These are phyloP conservation scores for Trichoderma endophyticum DNA, from an alignment of 2,329 filamentous ascomycete genomes.

Conservation along the genomic window DNA sequence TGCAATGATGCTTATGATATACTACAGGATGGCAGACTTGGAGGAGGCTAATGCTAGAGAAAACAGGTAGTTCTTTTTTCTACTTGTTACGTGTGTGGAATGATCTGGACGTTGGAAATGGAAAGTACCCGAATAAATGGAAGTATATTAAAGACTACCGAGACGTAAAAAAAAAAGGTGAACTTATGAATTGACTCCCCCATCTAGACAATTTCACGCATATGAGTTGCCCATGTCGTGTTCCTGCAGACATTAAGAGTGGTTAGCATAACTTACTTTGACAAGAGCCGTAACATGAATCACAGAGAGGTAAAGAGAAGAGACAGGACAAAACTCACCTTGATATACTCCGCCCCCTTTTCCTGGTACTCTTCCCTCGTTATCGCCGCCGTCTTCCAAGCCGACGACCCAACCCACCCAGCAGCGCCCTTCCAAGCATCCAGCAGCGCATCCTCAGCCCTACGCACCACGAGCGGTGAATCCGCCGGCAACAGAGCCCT, in stretches of 20 bases:
- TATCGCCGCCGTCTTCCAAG: constrained; percentile 64
- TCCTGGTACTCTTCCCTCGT: constrained; percentile 82
- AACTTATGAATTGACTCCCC: background rate
- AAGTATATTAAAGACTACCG: background rate
- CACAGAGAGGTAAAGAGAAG: constrained; percentile 1
- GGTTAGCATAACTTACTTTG: background rate
- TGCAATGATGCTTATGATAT: background rate
- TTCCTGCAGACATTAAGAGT: constrained; percentile 44
- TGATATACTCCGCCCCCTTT: constrained; percentile 91
- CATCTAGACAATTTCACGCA: constrained; percentile 32
- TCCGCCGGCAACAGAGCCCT: constrained; percentile 68
- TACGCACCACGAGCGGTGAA: constrained; percentile 64
- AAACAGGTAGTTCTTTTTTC: background rate
- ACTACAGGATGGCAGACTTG: background rate
- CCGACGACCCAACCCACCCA: constrained; percentile 66
- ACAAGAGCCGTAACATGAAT: no score
- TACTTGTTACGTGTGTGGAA: background rate
- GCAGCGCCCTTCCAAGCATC: constrained; percentile 96
- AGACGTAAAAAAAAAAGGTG: background rate
- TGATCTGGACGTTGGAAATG: background rate
- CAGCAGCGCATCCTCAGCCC: constrained; percentile 70
- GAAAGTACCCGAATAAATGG: background rate
- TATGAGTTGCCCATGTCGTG: constrained; percentile 65
- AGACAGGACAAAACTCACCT: constrained; percentile 50
- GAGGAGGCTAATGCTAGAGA: background rate